Evolutionary conservation across 345 rosid genomes (phyloP), one percentile per base, ranked within the genome.

Genomic region (Ricinus communis): DNA sequence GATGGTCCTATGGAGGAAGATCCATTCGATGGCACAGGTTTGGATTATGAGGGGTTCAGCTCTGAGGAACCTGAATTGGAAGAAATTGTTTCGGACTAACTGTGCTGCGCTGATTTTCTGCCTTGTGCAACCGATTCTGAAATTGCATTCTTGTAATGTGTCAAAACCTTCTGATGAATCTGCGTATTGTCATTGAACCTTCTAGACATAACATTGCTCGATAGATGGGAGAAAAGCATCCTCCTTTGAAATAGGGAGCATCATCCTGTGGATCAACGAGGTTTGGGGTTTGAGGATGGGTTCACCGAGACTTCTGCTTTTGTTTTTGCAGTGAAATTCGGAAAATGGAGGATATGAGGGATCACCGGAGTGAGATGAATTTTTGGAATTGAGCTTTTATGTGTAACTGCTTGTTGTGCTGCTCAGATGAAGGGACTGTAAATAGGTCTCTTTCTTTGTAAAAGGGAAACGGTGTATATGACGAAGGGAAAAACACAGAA

Each of bases 51-150:
- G 21, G 78, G 80, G 30, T 54, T 74, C 28, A 70, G 63, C 62
- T 67, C 85, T 2, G 97, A 91, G 45, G 98, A 93, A 68, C 90
- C 93, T 41, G 96, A 89, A 84, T 79, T 89, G 62, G 97, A 91
- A 57, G 96, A 87, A 73, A 85, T 91, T 62, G 86, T 93, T 70
- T 93, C 98, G 38, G 98, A 93, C 76, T 93, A 73, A 76, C 25
- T 41, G 70, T 2, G 21, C 24, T 65, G 11, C 25, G 4, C 11
- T 71, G 36, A 36, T 50, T 61, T 38, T 33, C 5, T 36, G 27
- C 62, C 56, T 5, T 4, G 21, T 40, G 50, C 25, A 21, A 46
- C 11, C 33, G 41, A 62, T 22, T 66, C 25, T 31, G n/a, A 67
- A 53, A 13, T 52, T 66, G 31, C 49, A 25, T 68, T 54, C 51